Evolutionary conservation across 306 rosid species (phyloP), one percentile per base, ranked within the genome.

Genomic region (Gleditsia sinensis): DNA sequence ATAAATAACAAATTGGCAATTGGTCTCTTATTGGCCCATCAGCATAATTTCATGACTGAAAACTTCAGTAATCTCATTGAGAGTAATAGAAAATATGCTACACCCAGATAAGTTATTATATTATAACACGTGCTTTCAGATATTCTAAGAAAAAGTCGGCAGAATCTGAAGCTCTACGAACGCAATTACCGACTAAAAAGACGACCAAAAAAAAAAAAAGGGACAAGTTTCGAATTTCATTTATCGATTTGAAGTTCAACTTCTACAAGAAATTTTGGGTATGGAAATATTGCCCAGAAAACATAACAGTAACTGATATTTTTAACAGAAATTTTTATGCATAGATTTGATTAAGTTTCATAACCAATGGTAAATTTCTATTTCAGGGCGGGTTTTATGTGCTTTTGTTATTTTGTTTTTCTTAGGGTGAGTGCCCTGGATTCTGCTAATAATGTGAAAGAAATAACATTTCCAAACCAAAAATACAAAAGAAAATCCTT

Each of bases 21-120:
- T 16, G 17, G 62, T 69, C 74, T 51, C 74, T 25, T 45, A 27
- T 24, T 23, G 42, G 39, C 54, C 54, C 19, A 43, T 65, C 71
- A 65, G 55, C 37, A 65, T 65, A 25, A 45, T 45, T 27, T 27
- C 17, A 66, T 45, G 12, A 27, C 65, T 43, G 71, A 24, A 66
- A 43, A 25, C 37, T 25, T 16, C 25, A 66, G 39, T 10, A 7
- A 65, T 13, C 37, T 65, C 56, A 66, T 42, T 30, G 4, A n/a
- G 9, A 43, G 30, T 23, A 43, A 7, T 7, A 9, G 37, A 66
- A 43, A 43, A 43, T 6, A 27, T 3, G 24, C 8, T 9, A 66
- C 25, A 14, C n/a, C 17, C 23, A 9, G 16, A 43, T 16, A 65
- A 1, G 55, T 43, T 42, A 6, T 42, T 7, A 37, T 14, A 1